Percentiles rank a stretch among this genome's conserved stretches.
Conservation (phyloP, 352 stramenopile genomes). For the Pythium dissotocum region DNA sequence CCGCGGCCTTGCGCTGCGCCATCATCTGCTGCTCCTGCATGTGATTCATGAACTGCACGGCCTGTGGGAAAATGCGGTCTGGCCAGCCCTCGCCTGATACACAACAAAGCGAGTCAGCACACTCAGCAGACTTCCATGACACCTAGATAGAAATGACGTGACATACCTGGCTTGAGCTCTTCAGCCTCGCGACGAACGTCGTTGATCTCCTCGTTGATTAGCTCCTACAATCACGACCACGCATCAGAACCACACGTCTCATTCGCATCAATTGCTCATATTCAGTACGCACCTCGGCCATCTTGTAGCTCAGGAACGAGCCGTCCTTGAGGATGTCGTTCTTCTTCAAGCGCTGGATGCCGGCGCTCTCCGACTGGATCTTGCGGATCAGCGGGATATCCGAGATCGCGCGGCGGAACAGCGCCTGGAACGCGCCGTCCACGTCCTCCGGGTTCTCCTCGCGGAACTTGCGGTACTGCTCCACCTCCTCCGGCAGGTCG, state of each 20-base stretch:
- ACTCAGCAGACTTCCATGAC: not conserved
- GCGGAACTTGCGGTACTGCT: constrained; percentile 72
- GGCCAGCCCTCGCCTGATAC: constrained; percentile 73
- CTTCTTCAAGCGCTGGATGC: constrained; percentile 85
- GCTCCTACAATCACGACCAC: constrained; percentile 37
- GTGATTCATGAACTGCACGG: constrained; percentile 89
- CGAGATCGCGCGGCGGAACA: constrained; percentile 81
- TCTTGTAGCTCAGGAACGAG: constrained; percentile 86
- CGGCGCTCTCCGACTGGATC: constrained; percentile 83
- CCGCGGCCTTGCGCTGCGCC: constrained; percentile 66
- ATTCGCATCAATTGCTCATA: not conserved
- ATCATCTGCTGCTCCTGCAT: constrained; percentile 86
- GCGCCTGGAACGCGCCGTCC: constrained; percentile 76
- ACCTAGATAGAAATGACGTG: not conserved
- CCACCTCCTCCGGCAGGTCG: constrained; percentile 76
- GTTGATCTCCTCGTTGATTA: constrained; percentile 89
- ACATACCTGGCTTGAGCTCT: constrained; percentile 76
- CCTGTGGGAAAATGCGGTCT: constrained; percentile 87
- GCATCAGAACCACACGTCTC: not conserved
- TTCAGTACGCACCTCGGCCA: constrained; percentile 48
- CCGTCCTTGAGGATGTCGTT: constrained; percentile 90
- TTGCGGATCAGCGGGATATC: constrained; percentile 87
- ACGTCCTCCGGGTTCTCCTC: constrained; percentile 62
- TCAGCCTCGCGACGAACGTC: constrained; percentile 79
- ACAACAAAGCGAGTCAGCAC: not conserved